Conservation (phyloP, 768 basidiomycete species). For the Chalciporus piperatus region DNA sequence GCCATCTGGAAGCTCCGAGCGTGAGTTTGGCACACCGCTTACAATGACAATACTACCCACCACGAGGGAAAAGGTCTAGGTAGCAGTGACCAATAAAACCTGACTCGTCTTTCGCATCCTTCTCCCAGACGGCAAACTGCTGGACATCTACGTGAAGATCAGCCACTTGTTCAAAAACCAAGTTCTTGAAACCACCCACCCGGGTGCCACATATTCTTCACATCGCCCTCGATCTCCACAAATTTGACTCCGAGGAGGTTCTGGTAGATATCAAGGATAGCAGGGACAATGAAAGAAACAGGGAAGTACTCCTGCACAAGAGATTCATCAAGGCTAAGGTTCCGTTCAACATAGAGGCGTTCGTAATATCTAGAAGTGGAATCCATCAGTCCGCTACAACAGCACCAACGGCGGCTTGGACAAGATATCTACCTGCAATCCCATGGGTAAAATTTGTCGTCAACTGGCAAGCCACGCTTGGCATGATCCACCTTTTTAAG, state of each 20-base stretch:
- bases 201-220: slow-evolving; percentile 72
- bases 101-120: slow-evolving; percentile 62
- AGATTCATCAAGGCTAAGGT: slow-evolving; percentile 66
- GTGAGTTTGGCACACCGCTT: background rate
- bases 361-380: slow-evolving; percentile 22
- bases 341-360: slow-evolving; percentile 52
- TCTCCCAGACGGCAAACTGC: slow-evolving; percentile 80
- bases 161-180: too few relatives aligned
- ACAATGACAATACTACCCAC: slow-evolving; percentile 36
- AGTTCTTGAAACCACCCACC: slow-evolving; percentile 39
- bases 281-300: slow-evolving; percentile 72
- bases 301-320: slow-evolving; percentile 88
- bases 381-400: background rate
- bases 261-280: slow-evolving; percentile 79
- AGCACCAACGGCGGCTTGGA: too few relatives aligned
- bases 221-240: slow-evolving; percentile 46
- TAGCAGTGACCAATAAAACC: slow-evolving; percentile 83
- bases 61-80: slow-evolving; percentile 80
- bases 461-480: slow-evolving; percentile 55
- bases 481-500: slow-evolving; percentile 74
- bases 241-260: slow-evolving; percentile 75
- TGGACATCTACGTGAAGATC: slow-evolving; percentile 56
- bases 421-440: slow-evolving; percentile 62
- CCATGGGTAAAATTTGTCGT: slow-evolving; percentile 74
- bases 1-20: slow-evolving; percentile 37